These are phyloP conservation scores for Phytophthora lateralis DNA, from an alignment of 352 stramenopile species.

Conservation along the genomic window DNA sequence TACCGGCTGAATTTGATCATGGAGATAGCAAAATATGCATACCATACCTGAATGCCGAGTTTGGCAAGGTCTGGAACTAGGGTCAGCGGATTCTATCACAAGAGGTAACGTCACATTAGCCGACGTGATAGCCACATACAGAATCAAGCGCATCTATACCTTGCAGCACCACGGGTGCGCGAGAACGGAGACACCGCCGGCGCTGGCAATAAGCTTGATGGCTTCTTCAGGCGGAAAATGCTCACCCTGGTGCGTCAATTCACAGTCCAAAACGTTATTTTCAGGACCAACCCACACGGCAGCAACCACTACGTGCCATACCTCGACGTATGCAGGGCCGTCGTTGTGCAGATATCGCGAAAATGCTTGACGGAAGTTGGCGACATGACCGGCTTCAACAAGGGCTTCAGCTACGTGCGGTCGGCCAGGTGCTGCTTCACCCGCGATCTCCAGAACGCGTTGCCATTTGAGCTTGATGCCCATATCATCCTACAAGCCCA, in stretches of 20 bases:
- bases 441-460: constrained; percentile 81
- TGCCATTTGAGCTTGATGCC: constrained; percentile 84
- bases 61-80: constrained; percentile 73
- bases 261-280: not conserved
- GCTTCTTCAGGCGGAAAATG: constrained; percentile 86
- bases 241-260: constrained; percentile 47
- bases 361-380: constrained; percentile 82
- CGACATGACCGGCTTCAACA: constrained; percentile 76
- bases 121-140: not conserved
- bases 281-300: not conserved
- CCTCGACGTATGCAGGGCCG: constrained; percentile 84
- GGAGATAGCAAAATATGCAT: not conserved
- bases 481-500: constrained; percentile 63
- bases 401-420: constrained; percentile 83
- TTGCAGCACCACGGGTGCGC: constrained; percentile 89
- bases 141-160: constrained; percentile 23
- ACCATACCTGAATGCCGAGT: constrained; percentile 72
- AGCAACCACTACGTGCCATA: constrained; percentile 14
- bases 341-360: constrained; percentile 83
- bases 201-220: constrained; percentile 85
- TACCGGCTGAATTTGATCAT: not conserved
- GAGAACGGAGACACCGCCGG: constrained; percentile 81
- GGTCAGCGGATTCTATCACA: constrained; percentile 61
- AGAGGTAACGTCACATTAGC: not conserved
- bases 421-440: constrained; percentile 77